These are phyloP conservation scores for Darksidea phi DNA, from an alignment of 495 filamentous ascomycete species.

Conservation along the genomic window DNA sequence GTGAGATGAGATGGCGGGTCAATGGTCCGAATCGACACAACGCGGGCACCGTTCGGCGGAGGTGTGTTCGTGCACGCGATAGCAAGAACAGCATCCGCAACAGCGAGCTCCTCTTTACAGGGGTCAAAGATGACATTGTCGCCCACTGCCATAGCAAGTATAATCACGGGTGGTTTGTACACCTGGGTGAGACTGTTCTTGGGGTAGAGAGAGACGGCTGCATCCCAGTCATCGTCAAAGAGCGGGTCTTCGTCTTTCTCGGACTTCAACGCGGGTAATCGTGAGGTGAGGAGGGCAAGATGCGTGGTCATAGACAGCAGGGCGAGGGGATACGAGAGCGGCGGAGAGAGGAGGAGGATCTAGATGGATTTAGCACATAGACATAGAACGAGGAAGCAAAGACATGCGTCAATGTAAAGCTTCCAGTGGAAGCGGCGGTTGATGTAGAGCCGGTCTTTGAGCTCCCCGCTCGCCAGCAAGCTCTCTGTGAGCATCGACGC, in stretches of 20 bases:
- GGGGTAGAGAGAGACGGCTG: conserved; percentile 73
- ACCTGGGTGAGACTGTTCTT: conserved; percentile 28
- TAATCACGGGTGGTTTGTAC: conserved; percentile 71
- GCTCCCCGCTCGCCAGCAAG: conserved; percentile 68
- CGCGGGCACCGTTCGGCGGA: conserved; percentile 48
- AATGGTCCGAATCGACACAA: conserved; percentile 66
- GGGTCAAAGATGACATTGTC: conserved; percentile 94
- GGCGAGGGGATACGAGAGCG: conserved; percentile 86
- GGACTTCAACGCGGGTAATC: conserved; percentile 78
- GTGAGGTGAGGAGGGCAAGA: conserved; percentile 87
- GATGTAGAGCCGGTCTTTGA: conserved; percentile 73
- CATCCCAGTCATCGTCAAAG: conserved; percentile 98
- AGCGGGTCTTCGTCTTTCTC: conserved; percentile 90
- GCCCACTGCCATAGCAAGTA: conserved; percentile 83
- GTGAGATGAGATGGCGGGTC: conserved; percentile 71
- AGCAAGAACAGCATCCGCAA: conserved; percentile 83
- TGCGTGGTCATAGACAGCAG: conserved; percentile 90
- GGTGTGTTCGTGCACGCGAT: conserved; percentile 29
- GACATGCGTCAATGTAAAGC: conserved; percentile 84
- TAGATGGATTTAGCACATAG: conserved; percentile 40
- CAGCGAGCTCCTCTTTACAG: conserved; percentile 80
- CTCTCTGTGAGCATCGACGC: conserved; percentile 85
- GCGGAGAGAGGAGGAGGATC: conserved; percentile 91
- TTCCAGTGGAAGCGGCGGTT: conserved; percentile 93
- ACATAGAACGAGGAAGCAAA: conserved; percentile 21